Evolutionary conservation across 2,329 filamentous ascomycete species (phyloP), one percentile per base, ranked within the genome.

Genomic region (Claviceps capensis): DNA sequence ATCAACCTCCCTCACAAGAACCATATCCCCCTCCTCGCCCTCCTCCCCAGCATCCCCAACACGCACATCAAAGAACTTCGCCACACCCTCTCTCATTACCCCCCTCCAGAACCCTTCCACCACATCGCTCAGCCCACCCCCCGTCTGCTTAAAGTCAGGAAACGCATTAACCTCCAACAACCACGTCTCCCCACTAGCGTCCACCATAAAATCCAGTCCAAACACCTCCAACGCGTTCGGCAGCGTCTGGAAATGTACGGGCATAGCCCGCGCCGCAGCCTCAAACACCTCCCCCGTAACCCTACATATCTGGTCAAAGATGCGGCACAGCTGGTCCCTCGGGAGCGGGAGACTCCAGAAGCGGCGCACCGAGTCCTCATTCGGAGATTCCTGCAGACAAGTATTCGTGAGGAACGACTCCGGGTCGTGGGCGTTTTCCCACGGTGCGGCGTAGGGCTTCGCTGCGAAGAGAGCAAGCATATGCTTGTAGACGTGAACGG

Each of bases 391-490:
- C 65, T 97, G 93, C 1, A 96, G 79, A 65, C 93, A 98, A 2
- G 93, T 97, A 66, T 98, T 98, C 45, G 93, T 98, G 3, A 98
- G 76, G 64, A 96, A 93, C 0, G 82, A 76, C 48, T 81, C 80
- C 5, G 95, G 78, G 58, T 72, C 68, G 43, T 65, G 62, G 34
- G 69, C 65, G 22, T 69, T 67, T 17, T 70, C 69, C 68, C 75
- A 77, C 0, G 90, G 91, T 0, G 84, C 64, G 1, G 68, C 62
- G 68, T 97, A 98, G 0, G 81, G 67, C 55, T 79, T 78, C 9
- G 81, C 83, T 0, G 93, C 89, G 69, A 97, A 97, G 38, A 98
- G 81, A 0, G 91, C 90, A 11, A 98, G 83, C 89, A 97, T 95
- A 54, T 83, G 82, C 59, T 74, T 81, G 76, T 94, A 95, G 59